phyloP scores from a whole-genome alignment of 768 basidiomycete genomes.

The Cyathus striatus region DNA sequence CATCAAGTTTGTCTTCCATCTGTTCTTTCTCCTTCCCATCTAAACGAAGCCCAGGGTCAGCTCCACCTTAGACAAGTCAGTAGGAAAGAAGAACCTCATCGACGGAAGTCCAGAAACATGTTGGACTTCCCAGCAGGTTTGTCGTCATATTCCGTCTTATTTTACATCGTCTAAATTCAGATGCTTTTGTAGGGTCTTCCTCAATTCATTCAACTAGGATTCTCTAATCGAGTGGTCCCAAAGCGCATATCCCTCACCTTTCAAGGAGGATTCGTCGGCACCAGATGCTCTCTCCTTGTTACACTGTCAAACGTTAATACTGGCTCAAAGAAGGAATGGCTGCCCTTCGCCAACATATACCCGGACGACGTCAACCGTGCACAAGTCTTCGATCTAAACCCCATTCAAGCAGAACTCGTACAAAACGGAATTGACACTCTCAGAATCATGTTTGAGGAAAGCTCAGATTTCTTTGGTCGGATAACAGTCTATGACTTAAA shows the following conservation, averaged over 20 bases:
- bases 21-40: background rate
- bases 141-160: background rate
- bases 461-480: slow-evolving; percentile 84
- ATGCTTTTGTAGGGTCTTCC: slow-evolving; percentile 56
- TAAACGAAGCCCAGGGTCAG: slow-evolving; percentile 51
- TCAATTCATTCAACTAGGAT: slow-evolving; percentile 67
- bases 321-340: slow-evolving; percentile 37
- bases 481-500: slow-evolving; percentile 67
- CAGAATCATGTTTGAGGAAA: slow-evolving; percentile 71
- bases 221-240: slow-evolving; percentile 50
- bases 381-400: slow-evolving; percentile 58
- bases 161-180: background rate
- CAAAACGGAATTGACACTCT: slow-evolving; percentile 37
- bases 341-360: slow-evolving; percentile 48
- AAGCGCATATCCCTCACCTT: slow-evolving; percentile 60
- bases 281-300: slow-evolving; percentile 47
- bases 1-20: slow-evolving; percentile 45
- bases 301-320: slow-evolving; percentile 16
- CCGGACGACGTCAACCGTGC: slow-evolving; percentile 77
- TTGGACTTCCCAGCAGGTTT: slow-evolving; percentile 79
- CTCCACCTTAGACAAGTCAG: slow-evolving; percentile 71
- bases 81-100: slow-evolving; percentile 63
- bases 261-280: slow-evolving; percentile 84
- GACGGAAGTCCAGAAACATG: slow-evolving; percentile 76
- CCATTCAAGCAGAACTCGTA: slow-evolving; percentile 10